phyloP scores from a whole-genome alignment of 2,329 filamentous ascomycete genomes.

The Hymenoscyphus infarciens region DNA sequence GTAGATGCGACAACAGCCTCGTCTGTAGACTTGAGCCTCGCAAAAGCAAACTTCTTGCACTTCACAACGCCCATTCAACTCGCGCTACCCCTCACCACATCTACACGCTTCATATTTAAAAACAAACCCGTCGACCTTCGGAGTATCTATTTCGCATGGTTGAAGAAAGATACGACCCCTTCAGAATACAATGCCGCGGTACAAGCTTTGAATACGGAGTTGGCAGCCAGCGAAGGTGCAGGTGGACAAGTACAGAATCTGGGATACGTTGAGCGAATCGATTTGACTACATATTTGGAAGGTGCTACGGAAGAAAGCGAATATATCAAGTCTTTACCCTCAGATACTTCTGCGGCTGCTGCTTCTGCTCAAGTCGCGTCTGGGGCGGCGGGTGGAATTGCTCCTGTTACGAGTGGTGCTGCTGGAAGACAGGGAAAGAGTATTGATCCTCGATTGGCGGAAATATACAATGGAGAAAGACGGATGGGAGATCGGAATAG shows the following conservation, averaged over 20 bases:
- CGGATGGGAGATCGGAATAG: slow-evolving; percentile 92
- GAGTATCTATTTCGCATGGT: slow-evolving; percentile 94
- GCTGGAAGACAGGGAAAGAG: slow-evolving; percentile 59
- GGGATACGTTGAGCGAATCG: slow-evolving; percentile 85
- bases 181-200: slow-evolving; percentile 88
- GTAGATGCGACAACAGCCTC: slow-evolving; percentile 59
- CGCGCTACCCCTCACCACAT: slow-evolving; percentile 64
- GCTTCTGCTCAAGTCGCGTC: slow-evolving; percentile 47
- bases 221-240: slow-evolving; percentile 50
- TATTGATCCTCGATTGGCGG: slow-evolving; percentile 75
- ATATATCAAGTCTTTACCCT: slow-evolving; percentile 81
- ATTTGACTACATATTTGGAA: slow-evolving; percentile 90
- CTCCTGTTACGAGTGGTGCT: slow-evolving; percentile 39
- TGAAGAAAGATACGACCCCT: slow-evolving; percentile 85
- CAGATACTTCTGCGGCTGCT: slow-evolving; percentile 47
- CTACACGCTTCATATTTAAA: slow-evolving; percentile 84
- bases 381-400: slow-evolving; percentile 40
- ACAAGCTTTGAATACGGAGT: slow-evolving; percentile 73
- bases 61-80: slow-evolving; percentile 62
- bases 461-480: slow-evolving; percentile 89
- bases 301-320: slow-evolving; percentile 88
- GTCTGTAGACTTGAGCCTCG: slow-evolving; percentile 56
- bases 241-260: slow-evolving; percentile 77
- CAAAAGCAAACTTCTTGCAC: slow-evolving; percentile 73
- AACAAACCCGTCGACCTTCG: slow-evolving; percentile 76